These are phyloP conservation scores for Leishmania turanica DNA, from an alignment of 208 protist genomes.

Conservation along the genomic window DNA sequence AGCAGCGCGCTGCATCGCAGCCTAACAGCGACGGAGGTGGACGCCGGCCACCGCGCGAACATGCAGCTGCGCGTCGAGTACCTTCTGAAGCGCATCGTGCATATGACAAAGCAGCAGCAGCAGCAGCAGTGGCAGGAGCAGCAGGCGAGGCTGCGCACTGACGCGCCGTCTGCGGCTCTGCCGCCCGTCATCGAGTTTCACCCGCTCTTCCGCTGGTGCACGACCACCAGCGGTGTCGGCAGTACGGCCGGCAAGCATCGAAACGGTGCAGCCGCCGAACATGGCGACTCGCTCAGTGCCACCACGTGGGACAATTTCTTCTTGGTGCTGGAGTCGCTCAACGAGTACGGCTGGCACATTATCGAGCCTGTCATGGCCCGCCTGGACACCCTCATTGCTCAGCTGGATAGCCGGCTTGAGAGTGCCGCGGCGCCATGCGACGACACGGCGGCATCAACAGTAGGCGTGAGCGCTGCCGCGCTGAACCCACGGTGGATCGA, in stretches of 20 bases:
- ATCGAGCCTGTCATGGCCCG: slow-evolving; percentile 72
- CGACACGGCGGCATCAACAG: not conserved
- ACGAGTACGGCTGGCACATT: slow-evolving; percentile 88
- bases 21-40: slow-evolving; percentile 37
- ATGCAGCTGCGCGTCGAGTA: slow-evolving; percentile 81
- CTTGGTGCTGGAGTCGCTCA: slow-evolving; percentile 77
- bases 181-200: slow-evolving; percentile 10
- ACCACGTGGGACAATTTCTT: slow-evolving; percentile 76
- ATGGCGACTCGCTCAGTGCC: slow-evolving; percentile 14
- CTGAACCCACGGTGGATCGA: slow-evolving; percentile 75
- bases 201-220: slow-evolving; percentile 11
- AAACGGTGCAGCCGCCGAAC: not conserved
- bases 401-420: slow-evolving; percentile 28
- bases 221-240: not conserved
- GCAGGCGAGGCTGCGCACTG: not conserved
- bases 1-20: slow-evolving; percentile 48
- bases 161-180: not conserved
- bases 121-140: not conserved
- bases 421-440: not conserved
- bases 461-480: slow-evolving; percentile 5
- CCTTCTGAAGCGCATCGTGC: slow-evolving; percentile 85
- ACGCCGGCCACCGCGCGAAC: slow-evolving; percentile 66
- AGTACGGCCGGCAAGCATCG: not conserved
- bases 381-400: slow-evolving; percentile 62
- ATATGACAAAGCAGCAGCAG: slow-evolving; percentile 44